Base-by-base conservation (phyloP, 176 grass and related monocot species). In the Carex pumila region DNA sequence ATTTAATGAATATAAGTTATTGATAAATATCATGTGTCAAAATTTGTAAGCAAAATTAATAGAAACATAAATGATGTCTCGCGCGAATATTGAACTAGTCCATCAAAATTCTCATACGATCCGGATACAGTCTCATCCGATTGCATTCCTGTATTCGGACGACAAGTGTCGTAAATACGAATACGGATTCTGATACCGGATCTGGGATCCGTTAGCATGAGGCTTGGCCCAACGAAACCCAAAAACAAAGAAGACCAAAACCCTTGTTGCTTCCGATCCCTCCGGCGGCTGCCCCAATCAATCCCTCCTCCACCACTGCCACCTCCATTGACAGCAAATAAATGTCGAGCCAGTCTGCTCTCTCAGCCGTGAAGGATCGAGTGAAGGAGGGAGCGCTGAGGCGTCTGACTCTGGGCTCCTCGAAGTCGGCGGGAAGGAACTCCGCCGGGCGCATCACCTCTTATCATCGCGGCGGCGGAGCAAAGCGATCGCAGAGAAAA, bases 391-490 rank as follows among this genome's bases (percentile, higher is more conserved):
- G 81, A 31, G 68, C 86, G 3, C 61, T 84, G 13, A 84, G 39
- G 61, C 70, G 71, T 57, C 59, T 87, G 30, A 83, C 65, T 22
- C 50, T 74, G 65, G 47, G 86, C 52, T 75, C 39, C 12, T 37
- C 64, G 3, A 88, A 88, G 47, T 57, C 81, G 0, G 81, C 31
- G 14, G 86, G 81, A 41, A 74, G 86, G 58, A 88, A 88, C 73
- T 79, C 50, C 15, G 54, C 71, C 12, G 30, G 82, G 9, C 60
- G 59, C 31, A 85, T 88, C 67, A 85, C 72, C 15, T 15, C 49
- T 21, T 88, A 52, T 78, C 87, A 84, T 61, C 71, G 71, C 63
- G 81, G 82, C 12, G 72, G 82, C 31, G 87, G 87, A 71, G 67
- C 73, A n/a, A 88, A 88, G 73, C 49, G 71, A 79, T 69, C 85